These are phyloP conservation scores for Colletotrichum sp. DNA, from an alignment of 2,329 filamentous ascomycete species.

Conservation along the genomic window DNA sequence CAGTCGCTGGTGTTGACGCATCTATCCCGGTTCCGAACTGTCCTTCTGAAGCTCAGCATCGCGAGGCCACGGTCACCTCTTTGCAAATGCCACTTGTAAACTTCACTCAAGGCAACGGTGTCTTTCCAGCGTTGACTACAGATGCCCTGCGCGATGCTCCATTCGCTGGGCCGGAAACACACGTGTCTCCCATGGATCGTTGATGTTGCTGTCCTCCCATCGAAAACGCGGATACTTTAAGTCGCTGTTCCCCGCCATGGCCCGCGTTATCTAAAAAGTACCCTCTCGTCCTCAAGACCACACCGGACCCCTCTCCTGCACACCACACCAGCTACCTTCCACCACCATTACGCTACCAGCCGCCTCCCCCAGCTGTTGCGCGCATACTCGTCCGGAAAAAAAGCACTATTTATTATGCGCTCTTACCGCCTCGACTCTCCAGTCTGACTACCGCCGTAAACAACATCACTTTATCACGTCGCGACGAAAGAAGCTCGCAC, in stretches of 20 bases:
- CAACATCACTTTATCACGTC: background rate
- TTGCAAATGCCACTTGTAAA: constrained; percentile 1
- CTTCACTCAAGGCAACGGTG: background rate
- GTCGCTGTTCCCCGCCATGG: background rate
- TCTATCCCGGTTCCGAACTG: background rate
- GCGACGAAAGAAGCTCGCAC: background rate
- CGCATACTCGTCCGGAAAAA: background rate
- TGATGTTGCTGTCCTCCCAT: background rate
- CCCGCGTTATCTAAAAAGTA: background rate
- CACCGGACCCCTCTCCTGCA: constrained; percentile 13
- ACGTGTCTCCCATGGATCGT: background rate
- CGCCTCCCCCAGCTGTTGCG: background rate
- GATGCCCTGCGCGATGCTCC: background rate
- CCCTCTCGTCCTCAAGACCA: background rate
- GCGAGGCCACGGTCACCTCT: constrained; percentile 4
- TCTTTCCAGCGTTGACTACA: background rate
- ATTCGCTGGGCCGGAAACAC: background rate
- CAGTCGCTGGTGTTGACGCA: background rate
- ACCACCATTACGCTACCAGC: background rate
- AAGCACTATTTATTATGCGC: constrained; percentile 17
- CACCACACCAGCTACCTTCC: background rate
- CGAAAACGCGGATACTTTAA: background rate
- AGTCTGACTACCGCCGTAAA: background rate
- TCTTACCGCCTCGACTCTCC: constrained; percentile 2
- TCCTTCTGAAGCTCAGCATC: background rate